phyloP scores from a whole-genome alignment of 352 stramenopile genomes.

The Globisporangium recalcitrans region DNA sequence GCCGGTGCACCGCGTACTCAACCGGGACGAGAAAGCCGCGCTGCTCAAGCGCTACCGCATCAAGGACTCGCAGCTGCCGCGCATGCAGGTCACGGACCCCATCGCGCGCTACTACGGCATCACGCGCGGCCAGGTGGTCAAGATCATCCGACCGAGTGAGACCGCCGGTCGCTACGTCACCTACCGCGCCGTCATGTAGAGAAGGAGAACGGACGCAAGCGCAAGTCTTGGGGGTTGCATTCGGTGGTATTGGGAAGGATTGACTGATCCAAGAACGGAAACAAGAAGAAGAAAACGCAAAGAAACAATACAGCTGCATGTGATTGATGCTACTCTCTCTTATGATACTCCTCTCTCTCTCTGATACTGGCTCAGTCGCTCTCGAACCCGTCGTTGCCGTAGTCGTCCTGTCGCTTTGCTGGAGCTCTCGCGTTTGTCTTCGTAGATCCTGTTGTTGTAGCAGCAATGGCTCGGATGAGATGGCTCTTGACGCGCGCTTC shows the following conservation, averaged over 20 bases:
- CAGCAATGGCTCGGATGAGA: constrained; percentile 31
- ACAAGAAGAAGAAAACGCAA: background rate
- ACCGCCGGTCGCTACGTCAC: constrained; percentile 99
- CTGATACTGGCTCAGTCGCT: constrained; percentile 27
- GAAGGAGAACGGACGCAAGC: too few species aligned
- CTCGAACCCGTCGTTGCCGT: constrained; percentile 60
- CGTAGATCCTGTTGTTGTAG: constrained; percentile 5
- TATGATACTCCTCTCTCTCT: background rate
- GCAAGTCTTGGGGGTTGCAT: too few species aligned
- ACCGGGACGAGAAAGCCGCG: constrained; percentile 95
- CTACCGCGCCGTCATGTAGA: constrained; percentile 98
- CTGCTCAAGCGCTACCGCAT: constrained; percentile 98
- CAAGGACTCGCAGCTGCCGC: constrained; percentile 97
- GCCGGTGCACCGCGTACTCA: constrained; percentile 97
- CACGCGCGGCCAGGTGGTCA: constrained; percentile 97
- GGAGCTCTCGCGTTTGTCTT: background rate
- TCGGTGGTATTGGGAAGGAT: too few species aligned
- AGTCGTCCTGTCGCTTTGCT: constrained; percentile 20
- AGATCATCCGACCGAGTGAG: constrained; percentile 99
- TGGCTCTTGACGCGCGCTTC: constrained; percentile 43
- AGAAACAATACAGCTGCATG: constrained; percentile 11
- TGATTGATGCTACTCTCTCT: background rate
- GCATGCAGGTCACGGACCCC: constrained; percentile 98
- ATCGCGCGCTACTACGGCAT: constrained; percentile 97
- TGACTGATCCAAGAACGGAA: background rate